phyloP scores from a whole-genome alignment of 2,329 filamentous ascomycete genomes.

The Apiospora marii region DNA sequence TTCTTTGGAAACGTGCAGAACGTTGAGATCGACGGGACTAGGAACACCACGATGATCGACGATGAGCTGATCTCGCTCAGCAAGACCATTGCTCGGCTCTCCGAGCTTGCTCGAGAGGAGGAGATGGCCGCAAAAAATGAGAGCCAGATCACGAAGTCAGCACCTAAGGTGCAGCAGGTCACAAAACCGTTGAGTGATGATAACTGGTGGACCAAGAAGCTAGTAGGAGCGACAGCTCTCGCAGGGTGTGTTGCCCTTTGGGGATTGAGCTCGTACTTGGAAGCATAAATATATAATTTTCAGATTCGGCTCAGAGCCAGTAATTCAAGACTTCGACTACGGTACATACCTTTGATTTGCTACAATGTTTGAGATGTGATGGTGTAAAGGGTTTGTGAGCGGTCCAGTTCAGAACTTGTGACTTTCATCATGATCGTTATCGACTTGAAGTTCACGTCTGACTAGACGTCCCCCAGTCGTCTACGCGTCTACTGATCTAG shows the following conservation, averaged over 20 bases:
- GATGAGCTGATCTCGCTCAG: constrained; percentile 78
- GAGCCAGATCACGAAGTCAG: constrained; percentile 36
- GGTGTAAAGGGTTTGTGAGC: too few relatives aligned
- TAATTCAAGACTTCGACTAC: not conserved
- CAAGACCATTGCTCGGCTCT: constrained; percentile 66
- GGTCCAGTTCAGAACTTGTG: too few relatives aligned
- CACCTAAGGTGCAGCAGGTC: constrained; percentile 52
- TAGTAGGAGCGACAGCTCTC: constrained; percentile 67
- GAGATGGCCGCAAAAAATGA: constrained; percentile 42
- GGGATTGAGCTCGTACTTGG: constrained; percentile 64
- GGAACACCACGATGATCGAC: constrained; percentile 68
- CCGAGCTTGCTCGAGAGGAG: constrained; percentile 56
- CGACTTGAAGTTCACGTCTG: too few relatives aligned
- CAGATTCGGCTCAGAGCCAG: not conserved
- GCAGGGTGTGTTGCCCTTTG: constrained; percentile 68
- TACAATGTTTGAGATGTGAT: too few relatives aligned
- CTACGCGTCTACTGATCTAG: too few relatives aligned
- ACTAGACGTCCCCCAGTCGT: too few relatives aligned
- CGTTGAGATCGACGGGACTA: constrained; percentile 81
- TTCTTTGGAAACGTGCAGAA: constrained; percentile 99
- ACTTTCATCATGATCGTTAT: too few relatives aligned
- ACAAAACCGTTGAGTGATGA: constrained; percentile 71
- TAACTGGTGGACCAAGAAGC: constrained; percentile 72
- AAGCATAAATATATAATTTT: constrained; percentile 32
- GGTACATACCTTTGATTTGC: too few relatives aligned